Evolutionary conservation across 352 stramenopile genomes (phyloP).

Genomic region (Phytophthora citricola): DNA sequence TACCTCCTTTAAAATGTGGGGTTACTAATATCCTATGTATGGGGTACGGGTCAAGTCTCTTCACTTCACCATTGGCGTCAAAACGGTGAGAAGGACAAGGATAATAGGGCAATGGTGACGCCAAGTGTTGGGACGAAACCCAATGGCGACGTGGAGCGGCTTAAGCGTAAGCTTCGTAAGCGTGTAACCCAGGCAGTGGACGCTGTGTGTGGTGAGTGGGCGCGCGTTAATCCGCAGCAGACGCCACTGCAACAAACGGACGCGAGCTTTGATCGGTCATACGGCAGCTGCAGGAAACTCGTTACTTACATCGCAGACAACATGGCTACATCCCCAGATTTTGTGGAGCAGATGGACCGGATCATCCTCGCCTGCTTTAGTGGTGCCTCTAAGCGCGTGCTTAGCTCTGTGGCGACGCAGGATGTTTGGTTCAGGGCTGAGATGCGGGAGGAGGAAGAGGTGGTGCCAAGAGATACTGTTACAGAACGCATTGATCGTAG

Average conservation of each 20-base stretch:
- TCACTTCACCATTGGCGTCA: conserved; percentile 7
- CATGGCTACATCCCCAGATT: conserved; percentile 63
- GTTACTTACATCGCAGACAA: conserved; percentile 63
- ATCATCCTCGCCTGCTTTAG: conserved; percentile 77
- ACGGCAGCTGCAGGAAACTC: conserved; percentile 55
- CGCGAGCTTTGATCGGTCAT: conserved; percentile 52
- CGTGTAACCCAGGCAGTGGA: conserved; percentile 56
- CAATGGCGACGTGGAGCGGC: conserved; percentile 20
- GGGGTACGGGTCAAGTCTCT: conserved; percentile 1
- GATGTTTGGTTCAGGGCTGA: conserved; percentile 53
- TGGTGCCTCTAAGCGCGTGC: conserved; percentile 51
- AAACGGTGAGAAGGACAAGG: conserved; percentile 7
- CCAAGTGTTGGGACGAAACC: neutral
- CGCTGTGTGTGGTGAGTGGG: conserved; percentile 48
- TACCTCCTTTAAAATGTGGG: neutral
- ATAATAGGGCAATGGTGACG: conserved; percentile 2
- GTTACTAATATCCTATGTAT: neutral
- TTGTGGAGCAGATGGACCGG: conserved; percentile 69
- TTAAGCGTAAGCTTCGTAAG: conserved; percentile 33
- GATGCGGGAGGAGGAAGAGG: neutral
- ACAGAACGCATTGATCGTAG: conserved; percentile 1
- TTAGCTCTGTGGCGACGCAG: conserved; percentile 55
- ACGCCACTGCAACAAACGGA: conserved; percentile 10
- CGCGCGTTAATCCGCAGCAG: conserved; percentile 21
- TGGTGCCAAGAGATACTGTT: neutral